A percentile compares a stretch with the other conserved stretches of the same genome.
Evolutionary conservation across 352 stramenopile species (phyloP).

Genomic region (Elongisporangium undulatum): DNA sequence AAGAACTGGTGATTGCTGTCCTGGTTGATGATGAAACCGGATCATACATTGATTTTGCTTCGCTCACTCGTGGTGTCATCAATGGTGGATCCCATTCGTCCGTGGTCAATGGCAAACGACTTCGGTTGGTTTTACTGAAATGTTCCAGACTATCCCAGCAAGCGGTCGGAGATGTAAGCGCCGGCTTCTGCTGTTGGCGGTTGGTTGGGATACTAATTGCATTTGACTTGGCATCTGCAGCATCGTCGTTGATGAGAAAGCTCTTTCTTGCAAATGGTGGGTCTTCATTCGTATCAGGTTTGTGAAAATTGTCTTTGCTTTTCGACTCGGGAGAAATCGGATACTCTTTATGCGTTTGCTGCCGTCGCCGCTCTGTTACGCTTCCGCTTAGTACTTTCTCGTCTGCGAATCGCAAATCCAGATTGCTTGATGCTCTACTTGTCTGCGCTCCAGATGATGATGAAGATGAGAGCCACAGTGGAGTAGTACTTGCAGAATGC

Average conservation of each 20-base stretch:
- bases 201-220: neutral
- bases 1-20: neutral
- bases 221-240: neutral
- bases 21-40: neutral
- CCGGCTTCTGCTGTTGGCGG: neutral
- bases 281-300: conserved; percentile 1
- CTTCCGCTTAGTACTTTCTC: conserved; percentile 4
- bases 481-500: neutral
- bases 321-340: neutral
- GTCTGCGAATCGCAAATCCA: conserved; percentile 6
- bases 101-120: conserved; percentile 27
- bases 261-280: neutral
- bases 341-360: neutral
- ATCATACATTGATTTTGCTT: neutral
- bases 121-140: conserved; percentile 76
- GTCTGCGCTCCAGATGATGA: neutral
- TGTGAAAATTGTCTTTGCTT: neutral
- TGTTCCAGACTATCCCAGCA: conserved; percentile 75
- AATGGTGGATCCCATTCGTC: conserved; percentile 5
- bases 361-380: conserved; percentile 7
- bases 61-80: neutral
- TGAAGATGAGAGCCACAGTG: conserved; percentile 12
- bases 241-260: neutral
- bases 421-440: conserved; percentile 3
- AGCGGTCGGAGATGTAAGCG: neutral